phyloP scores from a whole-genome alignment of 208 protist genomes.

The Leishmania mexicana region DNA sequence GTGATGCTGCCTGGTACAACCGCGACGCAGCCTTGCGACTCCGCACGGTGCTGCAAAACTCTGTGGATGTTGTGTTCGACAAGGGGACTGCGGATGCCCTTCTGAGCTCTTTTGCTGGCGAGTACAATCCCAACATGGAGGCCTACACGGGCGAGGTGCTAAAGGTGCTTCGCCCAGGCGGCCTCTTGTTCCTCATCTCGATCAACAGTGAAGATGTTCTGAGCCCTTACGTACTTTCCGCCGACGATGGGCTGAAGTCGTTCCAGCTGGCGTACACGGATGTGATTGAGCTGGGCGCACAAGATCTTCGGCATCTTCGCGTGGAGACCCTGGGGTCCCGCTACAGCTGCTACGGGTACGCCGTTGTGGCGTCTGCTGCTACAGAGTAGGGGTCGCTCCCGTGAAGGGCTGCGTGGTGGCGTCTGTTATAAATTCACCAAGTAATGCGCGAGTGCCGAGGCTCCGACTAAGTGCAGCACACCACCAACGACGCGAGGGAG shows the following conservation, averaged over 20 bases:
- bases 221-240: conserved; percentile 46
- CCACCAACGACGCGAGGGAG: background rate
- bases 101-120: conserved; percentile 59
- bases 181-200: conserved; percentile 55
- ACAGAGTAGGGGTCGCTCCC: background rate
- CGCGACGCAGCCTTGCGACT: conserved; percentile 8
- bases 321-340: conserved; percentile 63
- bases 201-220: conserved; percentile 64
- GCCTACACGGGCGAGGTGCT: conserved; percentile 45
- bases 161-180: conserved; percentile 36
- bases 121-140: conserved; percentile 60
- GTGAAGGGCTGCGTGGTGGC: background rate
- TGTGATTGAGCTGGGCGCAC: conserved; percentile 32
- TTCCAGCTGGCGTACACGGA: conserved; percentile 30
- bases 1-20: conserved; percentile 15
- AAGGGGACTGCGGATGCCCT: conserved; percentile 70
- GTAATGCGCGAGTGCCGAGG: background rate
- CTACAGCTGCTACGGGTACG: conserved; percentile 51
- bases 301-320: conserved; percentile 26
- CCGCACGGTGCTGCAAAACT: conserved; percentile 2
- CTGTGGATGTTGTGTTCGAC: conserved; percentile 60
- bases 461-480: background rate
- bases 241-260: conserved; percentile 22
- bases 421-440: background rate
- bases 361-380: conserved; percentile 18